A percentile compares a stretch with the other conserved stretches of the same genome.
Conservation (phyloP, 331 rosid species). For the Malus hybrid region DNA sequence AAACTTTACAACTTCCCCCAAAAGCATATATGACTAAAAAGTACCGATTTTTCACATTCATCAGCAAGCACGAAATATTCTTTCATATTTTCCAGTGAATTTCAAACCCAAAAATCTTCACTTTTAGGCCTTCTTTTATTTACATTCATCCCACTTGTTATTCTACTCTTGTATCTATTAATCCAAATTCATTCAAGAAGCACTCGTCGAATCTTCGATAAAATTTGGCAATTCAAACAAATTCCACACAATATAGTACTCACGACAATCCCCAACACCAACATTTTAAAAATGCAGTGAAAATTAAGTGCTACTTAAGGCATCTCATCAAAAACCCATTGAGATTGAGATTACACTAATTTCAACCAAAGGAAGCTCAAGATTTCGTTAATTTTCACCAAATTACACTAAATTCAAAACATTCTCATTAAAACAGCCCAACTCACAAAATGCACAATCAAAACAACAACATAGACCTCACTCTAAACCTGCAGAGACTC, state of each 20-base stretch:
- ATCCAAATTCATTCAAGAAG: not conserved
- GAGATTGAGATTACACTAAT: not conserved
- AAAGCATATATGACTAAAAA: not conserved
- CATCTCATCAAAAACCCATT: not conserved
- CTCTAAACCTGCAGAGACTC: slow-evolving; percentile 49
- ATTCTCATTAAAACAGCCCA: not conserved
- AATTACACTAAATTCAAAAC: slow-evolving; percentile 10
- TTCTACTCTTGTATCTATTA: not conserved
- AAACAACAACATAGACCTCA: slow-evolving; percentile 5
- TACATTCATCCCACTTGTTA: not conserved
- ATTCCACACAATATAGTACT: not conserved
- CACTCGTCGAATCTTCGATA: not conserved
- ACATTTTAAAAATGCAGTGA: not conserved
- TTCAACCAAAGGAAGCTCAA: not conserved
- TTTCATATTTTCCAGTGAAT: not conserved
- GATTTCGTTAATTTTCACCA: slow-evolving; percentile 3
- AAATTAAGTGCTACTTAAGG: not conserved
- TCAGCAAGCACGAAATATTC: not conserved
- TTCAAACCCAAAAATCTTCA: not conserved
- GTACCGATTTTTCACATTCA: not conserved
- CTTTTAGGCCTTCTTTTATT: not conserved
- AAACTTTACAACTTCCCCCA: not conserved
- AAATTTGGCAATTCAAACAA: not conserved
- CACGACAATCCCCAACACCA: not conserved
- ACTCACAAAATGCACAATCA: not conserved